These are phyloP conservation scores for Wickerhamiella spandovensis DNA, from an alignment of 805 yeast genomes.

Conservation along the genomic window DNA sequence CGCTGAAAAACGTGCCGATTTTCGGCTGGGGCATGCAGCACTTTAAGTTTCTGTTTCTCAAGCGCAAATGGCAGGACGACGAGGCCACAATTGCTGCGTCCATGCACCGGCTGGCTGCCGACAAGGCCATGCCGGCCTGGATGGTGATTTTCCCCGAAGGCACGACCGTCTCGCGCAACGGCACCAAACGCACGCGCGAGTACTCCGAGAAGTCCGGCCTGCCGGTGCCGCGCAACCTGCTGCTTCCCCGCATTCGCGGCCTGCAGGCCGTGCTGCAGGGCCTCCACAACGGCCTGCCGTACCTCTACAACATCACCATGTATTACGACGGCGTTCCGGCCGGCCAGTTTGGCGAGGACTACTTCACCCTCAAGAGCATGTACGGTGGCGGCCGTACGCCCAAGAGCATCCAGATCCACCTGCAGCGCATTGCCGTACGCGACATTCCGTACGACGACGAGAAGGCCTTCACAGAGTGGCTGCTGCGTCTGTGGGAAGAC, in stretches of 20 bases:
- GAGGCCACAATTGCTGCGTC: conserved; percentile 33
- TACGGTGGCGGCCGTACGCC: conserved; percentile 69
- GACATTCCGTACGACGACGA: conserved; percentile 55
- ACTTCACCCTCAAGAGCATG: conserved; percentile 48
- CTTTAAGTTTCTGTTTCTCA: conserved; percentile 63
- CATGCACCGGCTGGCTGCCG: conserved; percentile 20
- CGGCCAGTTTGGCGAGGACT: conserved; percentile 64
- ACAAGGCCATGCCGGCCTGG: conserved; percentile 44
- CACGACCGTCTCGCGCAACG: conserved; percentile 62
- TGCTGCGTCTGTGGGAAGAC: conserved; percentile 55
- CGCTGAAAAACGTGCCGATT: conserved; percentile 55
- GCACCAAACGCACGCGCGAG: conserved; percentile 41
- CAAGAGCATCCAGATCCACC: conserved; percentile 44
- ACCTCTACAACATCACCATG: conserved; percentile 69
- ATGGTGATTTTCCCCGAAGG: conserved; percentile 88
- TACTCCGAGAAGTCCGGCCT: conserved; percentile 39
- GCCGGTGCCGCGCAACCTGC: conserved; percentile 41
- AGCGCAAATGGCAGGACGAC: conserved; percentile 80
- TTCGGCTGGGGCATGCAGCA: conserved; percentile 77
- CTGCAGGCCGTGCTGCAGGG: conserved; percentile 49
- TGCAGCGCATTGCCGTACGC: conserved; percentile 41
- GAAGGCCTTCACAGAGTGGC: conserved; percentile 58
- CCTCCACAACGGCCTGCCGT: conserved; percentile 28
- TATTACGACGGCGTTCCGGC: conserved; percentile 60
- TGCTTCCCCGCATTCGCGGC: conserved; percentile 79